These are phyloP conservation scores for Nakazawaea sp. DNA, from an alignment of 805 yeast species.

Conservation along the genomic window DNA sequence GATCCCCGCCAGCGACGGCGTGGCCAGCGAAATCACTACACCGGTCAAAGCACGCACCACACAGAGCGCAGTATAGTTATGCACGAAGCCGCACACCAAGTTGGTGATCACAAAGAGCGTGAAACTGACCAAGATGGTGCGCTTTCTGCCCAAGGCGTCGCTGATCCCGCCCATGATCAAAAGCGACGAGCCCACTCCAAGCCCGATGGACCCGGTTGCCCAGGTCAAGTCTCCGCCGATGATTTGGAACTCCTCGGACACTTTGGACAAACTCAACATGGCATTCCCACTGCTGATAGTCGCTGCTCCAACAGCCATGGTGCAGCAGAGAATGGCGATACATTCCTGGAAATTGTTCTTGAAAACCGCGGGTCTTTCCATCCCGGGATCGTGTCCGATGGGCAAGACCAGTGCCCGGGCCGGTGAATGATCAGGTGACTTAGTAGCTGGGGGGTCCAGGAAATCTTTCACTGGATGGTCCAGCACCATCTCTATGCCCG, in stretches of 20 bases:
- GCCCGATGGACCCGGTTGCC: constrained; percentile 31
- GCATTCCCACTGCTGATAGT: constrained; percentile 28
- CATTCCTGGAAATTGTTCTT: constrained; percentile 25
- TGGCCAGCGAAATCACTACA: constrained; percentile 32
- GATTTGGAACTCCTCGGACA: constrained; percentile 27
- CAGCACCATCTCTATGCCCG: too few relatives aligned
- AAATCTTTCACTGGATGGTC: too few relatives aligned
- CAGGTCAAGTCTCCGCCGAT: constrained; percentile 36
- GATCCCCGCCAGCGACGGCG: constrained; percentile 42
- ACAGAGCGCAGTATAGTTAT: constrained; percentile 28
- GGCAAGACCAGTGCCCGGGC: too few relatives aligned
- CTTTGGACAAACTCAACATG: constrained; percentile 28
- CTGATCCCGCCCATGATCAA: constrained; percentile 40
- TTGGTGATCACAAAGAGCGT: constrained; percentile 23
- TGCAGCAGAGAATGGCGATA: constrained; percentile 23
- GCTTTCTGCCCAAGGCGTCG: constrained; percentile 39
- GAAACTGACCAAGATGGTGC: constrained; percentile 29
- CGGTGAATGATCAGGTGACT: too few relatives aligned
- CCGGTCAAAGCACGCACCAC: constrained; percentile 40
- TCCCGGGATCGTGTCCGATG: constrained; percentile 14
- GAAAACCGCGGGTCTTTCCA: constrained; percentile 22
- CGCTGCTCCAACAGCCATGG: constrained; percentile 36
- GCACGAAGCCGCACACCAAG: constrained; percentile 30
- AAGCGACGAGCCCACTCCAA: constrained; percentile 37
- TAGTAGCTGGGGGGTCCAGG: too few relatives aligned